These are phyloP conservation scores for Amaranthus cruentus DNA, from an alignment of 148 eudicot species.

Conservation along the genomic window DNA sequence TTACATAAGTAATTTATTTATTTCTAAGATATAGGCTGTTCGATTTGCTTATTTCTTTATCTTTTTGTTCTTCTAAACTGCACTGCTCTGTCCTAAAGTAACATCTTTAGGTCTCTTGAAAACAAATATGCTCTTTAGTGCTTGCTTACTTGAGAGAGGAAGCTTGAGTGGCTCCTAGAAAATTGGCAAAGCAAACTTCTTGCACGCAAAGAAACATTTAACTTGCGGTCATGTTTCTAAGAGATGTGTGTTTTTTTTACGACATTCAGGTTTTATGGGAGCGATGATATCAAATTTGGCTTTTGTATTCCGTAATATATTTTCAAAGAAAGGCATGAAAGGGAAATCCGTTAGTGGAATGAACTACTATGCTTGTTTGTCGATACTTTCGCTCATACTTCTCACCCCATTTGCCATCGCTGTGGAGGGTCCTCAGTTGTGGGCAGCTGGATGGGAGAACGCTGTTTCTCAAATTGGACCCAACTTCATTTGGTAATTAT, in stretches of 20 bases:
- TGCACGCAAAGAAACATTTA: background rate
- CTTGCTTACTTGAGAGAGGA: background rate
- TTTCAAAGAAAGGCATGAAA: slow-evolving; percentile 87
- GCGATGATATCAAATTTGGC: slow-evolving; percentile 87
- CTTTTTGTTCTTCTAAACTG: background rate
- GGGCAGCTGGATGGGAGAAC: slow-evolving; percentile 67
- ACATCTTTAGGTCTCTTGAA: no score
- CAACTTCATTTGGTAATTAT: slow-evolving; percentile 54
- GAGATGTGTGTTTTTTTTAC: slow-evolving; percentile 7
- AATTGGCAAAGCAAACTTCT: no score
- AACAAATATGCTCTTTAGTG: background rate
- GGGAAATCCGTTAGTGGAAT: slow-evolving; percentile 82
- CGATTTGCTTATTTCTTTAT: background rate
- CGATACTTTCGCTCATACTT: slow-evolving; percentile 57
- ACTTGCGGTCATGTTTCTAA: slow-evolving; percentile 15
- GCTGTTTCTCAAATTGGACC: slow-evolving; percentile 72
- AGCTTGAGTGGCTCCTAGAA: background rate
- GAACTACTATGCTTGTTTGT: slow-evolving; percentile 85
- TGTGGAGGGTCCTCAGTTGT: slow-evolving; percentile 80
- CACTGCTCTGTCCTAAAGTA: background rate
- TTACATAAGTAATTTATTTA: background rate
- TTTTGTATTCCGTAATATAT: slow-evolving; percentile 76
- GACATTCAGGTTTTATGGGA: slow-evolving; percentile 64
- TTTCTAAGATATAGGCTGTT: background rate
- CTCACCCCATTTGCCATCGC: slow-evolving; percentile 81